phyloP scores from a whole-genome alignment of 1,284 basidiomycete genomes.

The Sporisorium scitamineum region DNA sequence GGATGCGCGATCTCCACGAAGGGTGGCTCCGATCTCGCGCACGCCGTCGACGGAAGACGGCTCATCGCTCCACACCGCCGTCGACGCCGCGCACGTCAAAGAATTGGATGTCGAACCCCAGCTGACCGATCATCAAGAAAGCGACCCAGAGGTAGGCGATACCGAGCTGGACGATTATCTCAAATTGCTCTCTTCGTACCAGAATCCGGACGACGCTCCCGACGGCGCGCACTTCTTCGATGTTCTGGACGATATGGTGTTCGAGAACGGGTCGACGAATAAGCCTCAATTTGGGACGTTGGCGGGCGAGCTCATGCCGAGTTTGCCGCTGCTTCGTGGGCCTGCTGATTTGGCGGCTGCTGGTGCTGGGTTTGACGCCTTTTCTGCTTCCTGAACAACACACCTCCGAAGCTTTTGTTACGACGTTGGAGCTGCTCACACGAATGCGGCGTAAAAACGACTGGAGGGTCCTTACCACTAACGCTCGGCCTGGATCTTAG shows the following conservation, averaged over 20 bases:
- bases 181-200: slow-evolving; percentile 43
- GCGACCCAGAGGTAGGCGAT: slow-evolving; percentile 17
- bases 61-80: slow-evolving; percentile 23
- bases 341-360: slow-evolving; percentile 29
- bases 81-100: slow-evolving; percentile 1
- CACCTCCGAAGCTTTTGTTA: too few relatives aligned
- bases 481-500: too few relatives aligned
- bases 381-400: slow-evolving; percentile 11
- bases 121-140: not conserved
- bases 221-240: slow-evolving; percentile 42
- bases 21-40: slow-evolving; percentile 3
- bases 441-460: slow-evolving; percentile 10
- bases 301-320: slow-evolving; percentile 3
- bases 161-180: slow-evolving; percentile 45
- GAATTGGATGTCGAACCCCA: slow-evolving; percentile 8
- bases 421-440: not conserved
- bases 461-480: too few relatives aligned
- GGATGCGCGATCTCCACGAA: slow-evolving; percentile 11
- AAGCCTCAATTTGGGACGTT: slow-evolving; percentile 20
- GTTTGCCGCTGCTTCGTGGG: slow-evolving; percentile 22
- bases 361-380: slow-evolving; percentile 35
- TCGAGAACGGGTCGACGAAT: slow-evolving; percentile 27
- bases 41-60: slow-evolving; percentile 33
- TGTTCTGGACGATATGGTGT: slow-evolving; percentile 45
- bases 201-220: slow-evolving; percentile 44